Base-by-base conservation (phyloP, 192 early-diverging fungal species). In the Spizellomyces punctatus region DNA sequence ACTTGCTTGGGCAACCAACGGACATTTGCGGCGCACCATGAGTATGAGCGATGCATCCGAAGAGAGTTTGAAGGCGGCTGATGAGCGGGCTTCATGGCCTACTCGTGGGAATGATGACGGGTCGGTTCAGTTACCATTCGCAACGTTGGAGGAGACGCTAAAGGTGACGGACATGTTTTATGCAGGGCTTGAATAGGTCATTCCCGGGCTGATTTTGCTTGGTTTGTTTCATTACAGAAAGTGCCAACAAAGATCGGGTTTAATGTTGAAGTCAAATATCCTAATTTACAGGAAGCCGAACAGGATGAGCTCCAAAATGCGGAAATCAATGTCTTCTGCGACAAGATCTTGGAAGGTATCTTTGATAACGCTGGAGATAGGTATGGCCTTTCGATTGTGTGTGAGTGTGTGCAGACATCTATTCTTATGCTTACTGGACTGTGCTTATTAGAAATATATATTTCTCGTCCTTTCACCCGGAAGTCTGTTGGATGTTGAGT, bases 201-300 rank as follows among this genome's bases (percentile, higher is more conserved):
- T 36, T 36, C 27, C 27, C 27, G 27, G 27, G 27, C 27, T 36
- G 3, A 36, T 36, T 2, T 12, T 54, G 50, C 4, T 54, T 54
- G 50, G 50, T 36, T 36, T 36, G 27, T 36, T 36, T 36, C 27
- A 36, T 36, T 36, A 36, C 76, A 91, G 85, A 83, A 76, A 27
- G 87, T 96, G 19, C 94, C 95, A 0, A 73, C 78, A 6, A 72
- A 78, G 8, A 86, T 92, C 43, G 95, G 94, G 6, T 98, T 96
- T 73, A 96, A 96, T 69, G 92, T 98, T 63, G 96, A 98, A 75
- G 87, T 98, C 78, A 98, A 98, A 79, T 98, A 96, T 66, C 96
- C 96, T 6, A 92, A 93, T 87, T 79, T 92, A 6, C 90, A 95
- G 64, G 96, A 98, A 72, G 92, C 94, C 47, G 91, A 95, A 77